phyloP scores from a whole-genome alignment of 2,329 filamentous ascomycete genomes.

The Dactylonectria estremocensis region DNA sequence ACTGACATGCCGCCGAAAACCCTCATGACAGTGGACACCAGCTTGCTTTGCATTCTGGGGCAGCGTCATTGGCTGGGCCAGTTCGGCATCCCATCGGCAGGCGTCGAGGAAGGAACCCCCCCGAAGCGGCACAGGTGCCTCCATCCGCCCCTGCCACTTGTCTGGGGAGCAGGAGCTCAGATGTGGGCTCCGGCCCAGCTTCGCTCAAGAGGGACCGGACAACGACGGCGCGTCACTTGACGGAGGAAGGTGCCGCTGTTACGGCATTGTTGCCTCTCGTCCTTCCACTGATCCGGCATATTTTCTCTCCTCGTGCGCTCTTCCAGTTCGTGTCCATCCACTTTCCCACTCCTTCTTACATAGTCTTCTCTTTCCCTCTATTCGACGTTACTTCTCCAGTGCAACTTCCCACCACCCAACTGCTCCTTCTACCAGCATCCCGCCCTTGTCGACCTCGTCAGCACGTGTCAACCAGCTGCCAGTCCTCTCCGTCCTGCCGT shows the following conservation, averaged over 20 bases:
- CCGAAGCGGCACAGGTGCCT: conserved; percentile 22
- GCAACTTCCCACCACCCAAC: conserved; percentile 1
- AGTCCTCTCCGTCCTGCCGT: conserved; percentile 3
- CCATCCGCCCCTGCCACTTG: neutral
- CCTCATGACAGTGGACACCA: conserved; percentile 10
- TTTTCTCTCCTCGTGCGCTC: conserved; percentile 21
- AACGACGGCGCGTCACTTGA: conserved; percentile 44
- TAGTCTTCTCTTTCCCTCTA: conserved; percentile 21
- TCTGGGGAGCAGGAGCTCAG: neutral
- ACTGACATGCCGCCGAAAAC: conserved; percentile 5
- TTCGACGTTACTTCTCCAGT: conserved; percentile 11
- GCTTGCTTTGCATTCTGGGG: conserved; percentile 19
- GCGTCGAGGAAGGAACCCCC: conserved; percentile 13
- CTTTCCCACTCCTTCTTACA: conserved; percentile 14
- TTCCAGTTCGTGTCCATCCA: neutral
- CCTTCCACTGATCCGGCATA: conserved; percentile 44
- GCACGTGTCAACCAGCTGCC: conserved; percentile 31
- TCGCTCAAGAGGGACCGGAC: conserved; percentile 29
- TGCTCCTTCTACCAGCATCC: conserved; percentile 5
- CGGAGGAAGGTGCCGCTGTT: conserved; percentile 27
- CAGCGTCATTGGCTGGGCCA: conserved; percentile 27
- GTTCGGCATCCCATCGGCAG: conserved; percentile 32
- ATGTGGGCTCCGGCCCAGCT: conserved; percentile 5
- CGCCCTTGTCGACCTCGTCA: conserved; percentile 21
- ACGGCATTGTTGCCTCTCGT: conserved; percentile 20